Evolutionary conservation across 805 yeast species (phyloP), one percentile per base, ranked within the genome.

Genomic region (Metschnikowia dekortorum): DNA sequence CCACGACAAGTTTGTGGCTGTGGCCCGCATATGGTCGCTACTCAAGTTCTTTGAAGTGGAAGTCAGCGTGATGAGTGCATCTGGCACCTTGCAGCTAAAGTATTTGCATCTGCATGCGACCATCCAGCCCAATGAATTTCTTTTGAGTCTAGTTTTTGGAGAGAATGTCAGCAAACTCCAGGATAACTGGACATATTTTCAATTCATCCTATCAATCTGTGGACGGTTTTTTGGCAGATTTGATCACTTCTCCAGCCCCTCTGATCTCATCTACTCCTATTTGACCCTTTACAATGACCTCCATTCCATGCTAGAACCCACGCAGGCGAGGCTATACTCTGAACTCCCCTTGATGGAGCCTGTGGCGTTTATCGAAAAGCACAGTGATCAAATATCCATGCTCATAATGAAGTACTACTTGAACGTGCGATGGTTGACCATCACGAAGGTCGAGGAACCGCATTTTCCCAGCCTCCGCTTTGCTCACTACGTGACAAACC

Each of bases 1-100:
- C 6, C 45, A 42, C 39, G 53, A 51, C 22, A 38, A 49, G 39
- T 53, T 51, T 39, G 39, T 51, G 11, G 57, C 59, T 4, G 49
- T 49, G 30, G 59, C 59, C 6, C 57, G 59, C 14, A 47, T 52
- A n/a, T 55, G 59, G 59, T 46, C 44, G 26, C 47, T 52, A 18
- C 46, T 52, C 8, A 35, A 52, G 31, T 33, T 52, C 18, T 48
- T 53, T n/a, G 59, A 55, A 34, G 51, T 50, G 29, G 56, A 55
- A 30, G 37, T 54, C 40, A 48, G 47, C 31, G 46, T 46, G 6
- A 36, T 55, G 10, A 42, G 53, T 18, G 40, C 46, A 9, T 44
- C 44, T 13, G 49, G 53, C 6, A 42, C 49, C 28, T 40, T 48
- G 39, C 57, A 53, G 35, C 22, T 39, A 10, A 47, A 48, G 18